Base-by-base conservation (phyloP, 495 filamentous ascomycete species). In the Thermothielavioides terrestris region DNA sequence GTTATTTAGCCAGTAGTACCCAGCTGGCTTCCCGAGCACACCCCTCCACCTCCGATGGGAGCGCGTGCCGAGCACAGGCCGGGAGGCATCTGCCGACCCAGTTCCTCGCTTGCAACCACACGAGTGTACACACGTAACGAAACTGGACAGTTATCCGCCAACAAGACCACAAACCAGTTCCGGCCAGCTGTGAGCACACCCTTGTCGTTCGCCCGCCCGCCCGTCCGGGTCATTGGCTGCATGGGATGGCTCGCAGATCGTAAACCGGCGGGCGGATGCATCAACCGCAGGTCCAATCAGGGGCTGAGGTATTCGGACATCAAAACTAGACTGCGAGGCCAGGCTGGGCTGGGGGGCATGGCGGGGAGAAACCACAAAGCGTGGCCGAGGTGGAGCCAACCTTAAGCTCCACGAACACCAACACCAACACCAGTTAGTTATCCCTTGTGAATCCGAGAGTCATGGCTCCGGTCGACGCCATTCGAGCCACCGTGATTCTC, bases 311-410 rank as follows among this genome's bases (percentile, higher is more conserved):
- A 7, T 7, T 47, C 53, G 53, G 53, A 35, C 18, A 12, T 42
- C 49, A 51, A 30, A 50, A 55, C 18, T 55, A 38, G 53, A 26
- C 9, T 37, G 53, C 53, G 53, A 55, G 39, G 39, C 26, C 22
- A 23, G n/a, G n/a, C 35, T 40, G 38, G 48, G 34, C 30, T 44
- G n/a, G 23, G 23, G 11, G 14, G 30, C 11, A 22, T 2, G 10
- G n/a, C 42, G 15, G 9, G 34, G 34, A 26, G 22, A 23, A 30
- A 21, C 12, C 27, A 39, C n/a, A n/a, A n/a, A n/a, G n/a, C n/a
- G n/a, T n/a, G n/a, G n/a, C n/a, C n/a, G n/a, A n/a, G 35, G 31
- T 35, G 30, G 27, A 17, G 17, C 21, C 2, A 42, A 10, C 22
- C 32, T 22, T 11, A 31, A 50, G 39, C 22, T 40, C 38, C 3